Conservation (phyloP, 805 yeast species). For the Teunomyces funiuensis region DNA sequence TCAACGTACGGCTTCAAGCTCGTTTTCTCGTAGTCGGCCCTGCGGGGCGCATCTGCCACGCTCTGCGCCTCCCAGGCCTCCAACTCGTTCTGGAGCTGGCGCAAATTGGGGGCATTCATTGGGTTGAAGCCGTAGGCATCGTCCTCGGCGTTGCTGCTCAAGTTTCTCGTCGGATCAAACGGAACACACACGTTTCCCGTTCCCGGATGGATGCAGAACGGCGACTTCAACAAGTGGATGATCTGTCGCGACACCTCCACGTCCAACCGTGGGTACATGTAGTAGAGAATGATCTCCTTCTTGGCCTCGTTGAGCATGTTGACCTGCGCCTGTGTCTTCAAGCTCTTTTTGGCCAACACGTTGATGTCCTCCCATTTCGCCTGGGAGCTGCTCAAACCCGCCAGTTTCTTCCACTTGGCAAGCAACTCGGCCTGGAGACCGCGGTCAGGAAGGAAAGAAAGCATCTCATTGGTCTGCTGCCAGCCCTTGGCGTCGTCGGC, state of each 20-base stretch:
- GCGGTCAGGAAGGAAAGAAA: conserved; percentile 63
- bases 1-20: conserved; percentile 70
- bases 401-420: conserved; percentile 52
- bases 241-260: conserved; percentile 87
- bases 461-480: conserved; percentile 51
- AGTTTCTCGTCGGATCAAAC: conserved; percentile 49
- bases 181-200: conserved; percentile 97
- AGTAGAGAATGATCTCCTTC: conserved; percentile 77
- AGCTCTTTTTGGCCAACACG: conserved; percentile 44
- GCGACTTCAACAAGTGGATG: conserved; percentile 90
- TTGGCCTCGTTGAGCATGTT: conserved; percentile 62
- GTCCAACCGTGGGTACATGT: conserved; percentile 89
- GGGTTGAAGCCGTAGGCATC: conserved; percentile 68
- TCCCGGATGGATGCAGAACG: conserved; percentile 95
- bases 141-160: conserved; percentile 32
- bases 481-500: conserved; percentile 48
- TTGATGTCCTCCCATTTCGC: conserved; percentile 83
- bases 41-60: conserved; percentile 19
- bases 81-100: conserved; percentile 62
- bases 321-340: conserved; percentile 48
- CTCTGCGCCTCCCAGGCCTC: conserved; percentile 46
- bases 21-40: conserved; percentile 60
- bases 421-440: conserved; percentile 51
- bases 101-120: conserved; percentile 71
- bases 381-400: conserved; percentile 40